phyloP scores from a whole-genome alignment of 495 filamentous ascomycete species.

The Viridothelium virens region DNA sequence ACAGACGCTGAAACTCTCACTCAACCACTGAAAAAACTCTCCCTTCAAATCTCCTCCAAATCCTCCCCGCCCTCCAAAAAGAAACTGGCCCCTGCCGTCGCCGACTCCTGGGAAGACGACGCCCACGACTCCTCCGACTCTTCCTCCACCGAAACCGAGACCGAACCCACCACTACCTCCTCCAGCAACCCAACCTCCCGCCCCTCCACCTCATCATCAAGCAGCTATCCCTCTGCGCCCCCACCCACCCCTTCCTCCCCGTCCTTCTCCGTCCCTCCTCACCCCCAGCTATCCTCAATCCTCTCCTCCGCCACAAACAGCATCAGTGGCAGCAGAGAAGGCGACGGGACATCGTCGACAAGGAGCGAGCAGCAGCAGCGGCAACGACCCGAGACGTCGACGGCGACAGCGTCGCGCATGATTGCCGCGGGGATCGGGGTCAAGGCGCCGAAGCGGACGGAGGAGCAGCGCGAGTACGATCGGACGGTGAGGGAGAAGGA shows the following conservation, averaged over 20 bases:
- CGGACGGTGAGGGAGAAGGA: slow-evolving; percentile 76
- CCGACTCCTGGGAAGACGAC: slow-evolving; percentile 83
- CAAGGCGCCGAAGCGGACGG: slow-evolving; percentile 67
- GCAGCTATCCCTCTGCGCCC: slow-evolving; percentile 22
- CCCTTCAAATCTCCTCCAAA: slow-evolving; percentile 33
- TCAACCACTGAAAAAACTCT: slow-evolving; percentile 24
- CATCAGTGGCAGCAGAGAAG: slow-evolving; percentile 18
- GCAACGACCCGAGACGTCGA: slow-evolving; percentile 70
- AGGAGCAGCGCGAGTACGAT: slow-evolving; percentile 86
- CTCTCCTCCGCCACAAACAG: slow-evolving; percentile 15
- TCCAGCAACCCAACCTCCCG: slow-evolving; percentile 45
- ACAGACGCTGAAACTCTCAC: slow-evolving; percentile 8
- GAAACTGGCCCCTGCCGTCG: slow-evolving; percentile 42
- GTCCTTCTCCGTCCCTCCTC: slow-evolving; percentile 21
- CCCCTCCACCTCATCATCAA: slow-evolving; percentile 10
- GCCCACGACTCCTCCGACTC: slow-evolving; percentile 27
- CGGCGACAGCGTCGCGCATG: slow-evolving; percentile 79
- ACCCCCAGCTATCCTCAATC: background rate
- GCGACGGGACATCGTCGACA: slow-evolving; percentile 19
- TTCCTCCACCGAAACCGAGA: slow-evolving; percentile 36
- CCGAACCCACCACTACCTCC: slow-evolving; percentile 45
- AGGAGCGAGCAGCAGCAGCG: slow-evolving; percentile 34
- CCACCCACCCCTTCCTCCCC: slow-evolving; percentile 38
- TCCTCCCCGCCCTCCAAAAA: slow-evolving; percentile 32
- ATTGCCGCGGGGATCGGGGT: slow-evolving; percentile 86